Conservation (phyloP, 176 grass and related monocot genomes). For the Alopecurus myosuroides region DNA sequence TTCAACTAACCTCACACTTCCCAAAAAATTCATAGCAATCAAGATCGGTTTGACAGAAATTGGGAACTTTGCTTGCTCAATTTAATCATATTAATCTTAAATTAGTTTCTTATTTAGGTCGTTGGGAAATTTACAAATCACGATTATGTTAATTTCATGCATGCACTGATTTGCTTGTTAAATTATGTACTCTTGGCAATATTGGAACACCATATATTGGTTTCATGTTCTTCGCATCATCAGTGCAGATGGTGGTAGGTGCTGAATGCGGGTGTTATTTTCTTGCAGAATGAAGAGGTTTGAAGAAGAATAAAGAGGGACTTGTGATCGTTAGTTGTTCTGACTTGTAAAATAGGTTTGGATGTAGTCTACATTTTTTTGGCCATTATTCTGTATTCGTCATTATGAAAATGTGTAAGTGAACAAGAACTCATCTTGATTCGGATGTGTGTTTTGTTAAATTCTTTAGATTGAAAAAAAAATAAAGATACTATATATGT, state of each 20-base stretch:
- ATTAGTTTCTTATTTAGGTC: not conserved
- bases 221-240: not conserved
- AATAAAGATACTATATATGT: not conserved
- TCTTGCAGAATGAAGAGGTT: conserved; percentile 15
- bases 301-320: not conserved
- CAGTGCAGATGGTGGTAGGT: not conserved
- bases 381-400: not conserved
- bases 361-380: not conserved
- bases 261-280: not conserved
- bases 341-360: not conserved
- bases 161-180: not conserved
- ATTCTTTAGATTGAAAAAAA: not conserved
- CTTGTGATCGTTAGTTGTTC: not conserved
- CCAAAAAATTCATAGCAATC: not conserved
- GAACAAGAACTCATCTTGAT: not conserved
- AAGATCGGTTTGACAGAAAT: not conserved
- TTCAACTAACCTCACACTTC: not conserved
- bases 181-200: not conserved
- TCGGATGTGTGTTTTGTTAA: not conserved
- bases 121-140: not conserved
- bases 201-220: not conserved
- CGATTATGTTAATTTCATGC: not conserved
- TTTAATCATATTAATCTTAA: not conserved
- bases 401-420: not conserved
- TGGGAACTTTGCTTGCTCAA: not conserved